Evolutionary conservation across 1,139 yeast species (phyloP), one percentile per base, ranked within the genome.

Genomic region (Candida tropicalis): DNA sequence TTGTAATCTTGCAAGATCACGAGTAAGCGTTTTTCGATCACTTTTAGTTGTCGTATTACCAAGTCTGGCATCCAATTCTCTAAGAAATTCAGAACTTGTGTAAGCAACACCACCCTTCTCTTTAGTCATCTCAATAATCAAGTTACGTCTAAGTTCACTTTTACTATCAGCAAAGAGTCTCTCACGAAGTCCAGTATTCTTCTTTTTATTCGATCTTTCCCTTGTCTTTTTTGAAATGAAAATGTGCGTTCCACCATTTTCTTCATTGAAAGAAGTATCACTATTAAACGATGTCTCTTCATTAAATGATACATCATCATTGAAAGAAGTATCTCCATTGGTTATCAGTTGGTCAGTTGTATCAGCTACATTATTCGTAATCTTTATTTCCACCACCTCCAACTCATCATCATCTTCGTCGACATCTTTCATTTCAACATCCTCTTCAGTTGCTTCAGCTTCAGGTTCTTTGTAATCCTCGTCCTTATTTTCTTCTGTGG

Each of bases 21-120:
- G 63, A 1, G 68, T 66, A 6, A 78, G 45, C 0, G 84, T 79
- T 45, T 72, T 73, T 43, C 66, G 62, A 53, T 79, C 84, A 2
- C 80, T 72, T n/a, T 11, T 25, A 0, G 53, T 45, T 10, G 79
- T 73, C 2, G 62, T 55, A 18, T 57, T 60, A 3, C 66, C 67
- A 39, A 78, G 53, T 12, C 54, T 45, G 35, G 58, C 56, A 39
- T 78, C 79, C 13, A 79, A 48, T 9, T 48, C 43, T 16, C 73
- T 59, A 37, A 70, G 57, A 17, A 78, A 59, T 12, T 59, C 60
- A 1, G 66, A 62, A 10, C 66, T 60, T 10, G 75, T 68, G 41
- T 63, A 62, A 0, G 70, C 59, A 0, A 70, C 73, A n/a, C 80
- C 80, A 4, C 76, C 79, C 5, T 59, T 49, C 23, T 63, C 66